Conservation (phyloP, 2,329 filamentous ascomycete species). For the Penicillium sp. region DNA sequence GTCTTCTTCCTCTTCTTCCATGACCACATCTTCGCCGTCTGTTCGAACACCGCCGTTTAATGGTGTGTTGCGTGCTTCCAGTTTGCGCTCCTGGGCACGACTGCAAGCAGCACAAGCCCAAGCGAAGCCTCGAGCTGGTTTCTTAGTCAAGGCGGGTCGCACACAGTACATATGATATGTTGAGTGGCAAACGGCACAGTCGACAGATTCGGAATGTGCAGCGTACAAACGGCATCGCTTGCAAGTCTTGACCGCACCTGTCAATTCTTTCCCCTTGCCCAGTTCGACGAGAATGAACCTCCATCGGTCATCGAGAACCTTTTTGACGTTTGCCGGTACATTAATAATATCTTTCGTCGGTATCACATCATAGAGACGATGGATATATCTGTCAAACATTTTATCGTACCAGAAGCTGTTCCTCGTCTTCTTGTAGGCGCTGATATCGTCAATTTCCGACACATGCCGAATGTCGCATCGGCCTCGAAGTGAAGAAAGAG, state of each 20-base stretch:
- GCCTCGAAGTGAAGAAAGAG: constrained; percentile 84
- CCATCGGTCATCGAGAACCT: constrained; percentile 93
- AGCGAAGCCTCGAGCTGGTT: constrained; percentile 93
- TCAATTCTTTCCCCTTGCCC: constrained; percentile 89
- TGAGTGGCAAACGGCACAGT: constrained; percentile 89
- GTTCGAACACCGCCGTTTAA: constrained; percentile 55
- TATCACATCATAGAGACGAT: constrained; percentile 95
- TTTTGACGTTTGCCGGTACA: constrained; percentile 91
- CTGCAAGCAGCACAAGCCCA: constrained; percentile 98
- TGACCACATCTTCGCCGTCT: constrained; percentile 61
- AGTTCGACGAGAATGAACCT: constrained; percentile 93
- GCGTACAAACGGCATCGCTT: constrained; percentile 89
- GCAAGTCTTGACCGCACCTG: constrained; percentile 91
- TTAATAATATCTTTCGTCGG: constrained; percentile 91
- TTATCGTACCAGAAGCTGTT: constrained; percentile 97
- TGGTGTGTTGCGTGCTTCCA: constrained; percentile 85
- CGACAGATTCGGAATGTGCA: constrained; percentile 93
- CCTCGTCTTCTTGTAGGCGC: constrained; percentile 76
- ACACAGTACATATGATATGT: constrained; percentile 99
- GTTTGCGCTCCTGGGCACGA: constrained; percentile 86
- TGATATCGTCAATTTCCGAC: constrained; percentile 76
- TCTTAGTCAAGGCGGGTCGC: constrained; percentile 84
- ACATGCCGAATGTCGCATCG: constrained; percentile 89
- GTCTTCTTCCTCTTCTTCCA: constrained; percentile 66
- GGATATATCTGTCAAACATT: constrained; percentile 96